A percentile compares a stretch with the other conserved stretches of the same genome.
phyloP scores from a whole-genome alignment of 495 filamentous ascomycete species.

The Talaromyces thailandensis region DNA sequence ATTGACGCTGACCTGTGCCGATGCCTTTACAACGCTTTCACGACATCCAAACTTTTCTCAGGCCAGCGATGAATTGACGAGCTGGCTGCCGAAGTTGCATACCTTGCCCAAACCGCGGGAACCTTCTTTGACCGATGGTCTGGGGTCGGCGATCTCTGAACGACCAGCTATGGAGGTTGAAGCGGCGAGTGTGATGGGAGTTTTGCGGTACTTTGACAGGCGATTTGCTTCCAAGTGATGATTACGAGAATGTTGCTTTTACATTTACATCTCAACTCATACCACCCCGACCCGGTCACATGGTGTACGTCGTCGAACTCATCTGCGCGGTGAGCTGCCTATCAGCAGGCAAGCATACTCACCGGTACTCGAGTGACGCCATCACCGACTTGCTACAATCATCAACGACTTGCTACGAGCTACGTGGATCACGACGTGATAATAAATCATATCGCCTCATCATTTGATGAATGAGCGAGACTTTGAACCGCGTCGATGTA shows the following conservation, averaged over 20 bases:
- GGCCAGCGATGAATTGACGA: conserved; percentile 64
- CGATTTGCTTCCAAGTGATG: conserved; percentile 49
- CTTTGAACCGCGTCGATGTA: not conserved
- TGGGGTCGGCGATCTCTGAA: conserved; percentile 10
- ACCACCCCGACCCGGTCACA: not conserved
- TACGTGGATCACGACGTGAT: not conserved
- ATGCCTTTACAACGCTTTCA: conserved; percentile 73
- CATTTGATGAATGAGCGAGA: not conserved
- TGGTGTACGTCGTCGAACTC: not conserved
- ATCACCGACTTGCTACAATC: not conserved
- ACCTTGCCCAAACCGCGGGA: conserved; percentile 42
- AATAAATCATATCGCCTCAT: not conserved
- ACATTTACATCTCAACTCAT: not conserved
- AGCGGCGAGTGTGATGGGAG: conserved; percentile 78
- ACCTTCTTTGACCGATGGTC: conserved; percentile 18
- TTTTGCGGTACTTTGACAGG: conserved; percentile 74
- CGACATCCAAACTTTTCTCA: conserved; percentile 72
- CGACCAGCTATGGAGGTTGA: conserved; percentile 70
- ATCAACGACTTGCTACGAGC: not conserved
- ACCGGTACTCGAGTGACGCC: not conserved
- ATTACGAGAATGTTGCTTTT: not conserved
- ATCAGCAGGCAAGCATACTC: not conserved
- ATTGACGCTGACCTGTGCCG: conserved; percentile 55
- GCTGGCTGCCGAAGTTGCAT: conserved; percentile 66
- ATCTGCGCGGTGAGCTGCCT: too few species aligned